Base-by-base conservation (phyloP, 257 asterid genomes). In the Hygrophila difformis region DNA sequence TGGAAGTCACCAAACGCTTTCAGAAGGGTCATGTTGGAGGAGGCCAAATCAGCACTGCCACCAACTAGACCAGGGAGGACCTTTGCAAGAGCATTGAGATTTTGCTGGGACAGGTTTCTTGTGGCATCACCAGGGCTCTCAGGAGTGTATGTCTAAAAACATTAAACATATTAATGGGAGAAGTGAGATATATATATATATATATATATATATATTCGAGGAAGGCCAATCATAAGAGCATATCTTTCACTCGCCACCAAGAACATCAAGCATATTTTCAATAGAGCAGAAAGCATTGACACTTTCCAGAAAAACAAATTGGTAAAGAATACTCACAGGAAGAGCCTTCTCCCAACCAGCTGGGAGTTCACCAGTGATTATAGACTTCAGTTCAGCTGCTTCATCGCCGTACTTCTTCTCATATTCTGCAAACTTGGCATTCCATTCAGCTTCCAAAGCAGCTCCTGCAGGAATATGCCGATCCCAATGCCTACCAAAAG, bases 21-120 rank as follows among this genome's bases (percentile, higher is more conserved):
- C 48, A 82, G 47, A 55, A 82, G 87, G 26, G 94, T 82, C 94
- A 82, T 82, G 71, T 82, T 82, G 65, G 94, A 82, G 20, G 94
- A 79, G 45, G 94, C 94, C n/a, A 82, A 87, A 64, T 82, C 94
- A 38, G 94, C 94, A 63, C 94, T 82, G 48, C 94, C 94, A 17
- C 94, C 94, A 21, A 82, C 61, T 44, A 82, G 72, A 51, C 94
- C 94, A 19, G 94, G 94, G 43, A 82, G 79, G 44, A 79, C 91
- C 68, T 79, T 82, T 24, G 81, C 94, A 28, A 82, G 87, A 39
- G 94, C 84, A 40, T 82, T 82, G 35, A 82, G 76, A 55, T 75
- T 75, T 67, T 49, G 51, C 44, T 82, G 94, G 9, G 94, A 82
- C 18, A 82, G 71, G 36, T 82, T 82, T 64, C 94, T 53, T 1